phyloP scores from a whole-genome alignment of 352 stramenopile genomes.

The Phytophthora quininea region DNA sequence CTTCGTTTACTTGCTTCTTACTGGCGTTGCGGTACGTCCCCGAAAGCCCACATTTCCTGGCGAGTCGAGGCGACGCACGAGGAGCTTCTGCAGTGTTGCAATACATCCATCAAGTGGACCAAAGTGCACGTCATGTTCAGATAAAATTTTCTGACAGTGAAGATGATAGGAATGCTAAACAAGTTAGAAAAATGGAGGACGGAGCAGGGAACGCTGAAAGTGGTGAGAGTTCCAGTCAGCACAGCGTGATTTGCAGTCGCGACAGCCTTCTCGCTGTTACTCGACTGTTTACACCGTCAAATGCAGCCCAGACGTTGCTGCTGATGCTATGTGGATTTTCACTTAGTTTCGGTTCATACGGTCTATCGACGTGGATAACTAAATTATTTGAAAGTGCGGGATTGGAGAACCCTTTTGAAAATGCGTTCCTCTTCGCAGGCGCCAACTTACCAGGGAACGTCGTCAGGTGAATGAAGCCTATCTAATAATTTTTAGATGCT shows the following conservation, averaged over 20 bases:
- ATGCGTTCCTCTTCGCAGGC: constrained; percentile 92
- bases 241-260: constrained; percentile 57
- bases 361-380: constrained; percentile 94
- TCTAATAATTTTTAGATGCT: not conserved
- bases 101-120: constrained; percentile 64
- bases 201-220: not conserved
- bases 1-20: constrained; percentile 74
- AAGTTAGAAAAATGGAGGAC: constrained; percentile 19
- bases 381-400: constrained; percentile 90
- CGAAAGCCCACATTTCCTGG: constrained; percentile 84
- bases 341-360: constrained; percentile 92
- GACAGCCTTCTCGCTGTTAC: constrained; percentile 53
- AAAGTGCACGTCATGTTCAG: constrained; percentile 53
- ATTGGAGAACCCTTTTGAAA: constrained; percentile 91
- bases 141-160: constrained; percentile 66
- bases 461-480: constrained; percentile 50
- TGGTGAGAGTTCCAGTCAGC: constrained; percentile 1
- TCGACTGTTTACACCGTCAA: constrained; percentile 55
- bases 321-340: constrained; percentile 77
- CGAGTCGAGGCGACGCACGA: constrained; percentile 66
- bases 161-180: constrained; percentile 17
- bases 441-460: constrained; percentile 93
- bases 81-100: constrained; percentile 61
- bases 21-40: constrained; percentile 75
- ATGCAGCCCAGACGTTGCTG: constrained; percentile 53